A percentile compares a stretch with the other conserved stretches of the same genome.
phyloP scores from a whole-genome alignment of 257 asterid genomes.

The Perilla frutescens region DNA sequence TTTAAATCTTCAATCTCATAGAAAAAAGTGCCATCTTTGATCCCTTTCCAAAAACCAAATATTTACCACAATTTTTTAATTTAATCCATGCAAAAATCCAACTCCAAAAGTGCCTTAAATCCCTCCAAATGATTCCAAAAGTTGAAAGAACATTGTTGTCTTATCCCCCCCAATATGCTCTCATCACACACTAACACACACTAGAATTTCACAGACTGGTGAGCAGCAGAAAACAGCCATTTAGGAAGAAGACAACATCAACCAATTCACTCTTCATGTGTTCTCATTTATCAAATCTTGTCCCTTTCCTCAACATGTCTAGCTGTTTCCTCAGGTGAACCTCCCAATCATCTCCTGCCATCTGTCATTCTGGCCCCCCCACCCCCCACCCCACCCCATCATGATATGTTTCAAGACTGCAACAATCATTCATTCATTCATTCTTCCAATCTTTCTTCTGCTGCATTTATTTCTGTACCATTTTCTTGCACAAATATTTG shows the following conservation, averaged over 20 bases:
- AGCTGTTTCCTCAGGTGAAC: slow-evolving; percentile 49
- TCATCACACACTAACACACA: slow-evolving; percentile 40
- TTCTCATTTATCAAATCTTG: slow-evolving; percentile 59
- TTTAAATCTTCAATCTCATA: slow-evolving; percentile 23
- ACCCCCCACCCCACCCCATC: slow-evolving; percentile 14
- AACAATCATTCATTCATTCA: slow-evolving; percentile 31
- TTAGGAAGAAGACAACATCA: slow-evolving; percentile 58
- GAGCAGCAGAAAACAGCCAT: slow-evolving; percentile 52
- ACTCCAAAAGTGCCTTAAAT: slow-evolving; percentile 5
- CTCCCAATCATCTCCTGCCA: slow-evolving; percentile 48
- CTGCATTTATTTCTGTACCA: slow-evolving; percentile 50
- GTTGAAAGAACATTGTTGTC: slow-evolving; percentile 27
- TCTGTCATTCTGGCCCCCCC: slow-evolving; percentile 38
- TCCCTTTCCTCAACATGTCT: slow-evolving; percentile 54
- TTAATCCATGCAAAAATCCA: not conserved
- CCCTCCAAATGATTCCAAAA: slow-evolving; percentile 32
- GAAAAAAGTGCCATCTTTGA: slow-evolving; percentile 25
- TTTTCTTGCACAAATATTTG: slow-evolving; percentile 27
- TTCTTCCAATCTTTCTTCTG: slow-evolving; percentile 11
- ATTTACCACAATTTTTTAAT: not conserved
- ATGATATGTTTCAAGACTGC: slow-evolving; percentile 27
- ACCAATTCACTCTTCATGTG: slow-evolving; percentile 66
- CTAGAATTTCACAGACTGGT: slow-evolving; percentile 51
- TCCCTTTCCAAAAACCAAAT: slow-evolving; percentile 27
- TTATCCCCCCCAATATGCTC: slow-evolving; percentile 27